A percentile compares a stretch with the other conserved stretches of the same genome.
Evolutionary conservation across 805 yeast species (phyloP).

Genomic region (Hyphopichia homilentoma): DNA sequence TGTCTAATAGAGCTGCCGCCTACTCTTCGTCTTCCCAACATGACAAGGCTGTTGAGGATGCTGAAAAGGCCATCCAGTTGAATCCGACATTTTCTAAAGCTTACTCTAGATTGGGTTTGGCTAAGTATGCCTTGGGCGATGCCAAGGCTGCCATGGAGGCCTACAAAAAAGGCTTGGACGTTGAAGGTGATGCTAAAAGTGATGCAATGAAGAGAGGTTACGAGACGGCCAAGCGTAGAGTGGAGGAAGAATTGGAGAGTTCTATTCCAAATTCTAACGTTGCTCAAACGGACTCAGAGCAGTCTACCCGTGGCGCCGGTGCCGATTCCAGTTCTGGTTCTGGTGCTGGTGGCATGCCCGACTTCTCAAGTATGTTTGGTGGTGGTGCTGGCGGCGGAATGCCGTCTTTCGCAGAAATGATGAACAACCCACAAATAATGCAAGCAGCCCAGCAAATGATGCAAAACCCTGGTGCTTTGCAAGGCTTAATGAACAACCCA

Average conservation of each 20-base stretch:
- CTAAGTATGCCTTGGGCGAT: conserved; percentile 92
- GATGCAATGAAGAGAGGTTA: conserved; percentile 91
- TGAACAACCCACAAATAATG: conserved; percentile 90
- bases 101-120: conserved; percentile 91
- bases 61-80: conserved; percentile 71
- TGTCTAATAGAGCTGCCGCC: conserved; percentile 96
- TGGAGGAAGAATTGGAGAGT: conserved; percentile 65
- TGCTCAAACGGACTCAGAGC: conserved; percentile 13
- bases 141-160: conserved; percentile 87
- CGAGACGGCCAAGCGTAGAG: conserved; percentile 88
- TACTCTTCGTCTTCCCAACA: conserved; percentile 75
- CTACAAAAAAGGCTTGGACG: conserved; percentile 79
- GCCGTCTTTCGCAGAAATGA: conserved; percentile 62
- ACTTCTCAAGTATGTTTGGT: conserved; percentile 63
- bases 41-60: conserved; percentile 77
- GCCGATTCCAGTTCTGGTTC: conserved; percentile 28
- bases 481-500: conserved; percentile 75
- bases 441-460: conserved; percentile 85
- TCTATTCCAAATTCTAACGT: conserved; percentile 31
- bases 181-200: conserved; percentile 79
- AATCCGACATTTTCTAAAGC: conserved; percentile 88
- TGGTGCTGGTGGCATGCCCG: conserved; percentile 56
- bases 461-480: conserved; percentile 78
- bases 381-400: conserved; percentile 63
- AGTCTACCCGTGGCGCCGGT: conserved; percentile 21